Percentiles rank a stretch among this genome's conserved stretches.
Evolutionary conservation across 495 filamentous ascomycete genomes (phyloP).

Genomic region (Hypoxylon fuscum): DNA sequence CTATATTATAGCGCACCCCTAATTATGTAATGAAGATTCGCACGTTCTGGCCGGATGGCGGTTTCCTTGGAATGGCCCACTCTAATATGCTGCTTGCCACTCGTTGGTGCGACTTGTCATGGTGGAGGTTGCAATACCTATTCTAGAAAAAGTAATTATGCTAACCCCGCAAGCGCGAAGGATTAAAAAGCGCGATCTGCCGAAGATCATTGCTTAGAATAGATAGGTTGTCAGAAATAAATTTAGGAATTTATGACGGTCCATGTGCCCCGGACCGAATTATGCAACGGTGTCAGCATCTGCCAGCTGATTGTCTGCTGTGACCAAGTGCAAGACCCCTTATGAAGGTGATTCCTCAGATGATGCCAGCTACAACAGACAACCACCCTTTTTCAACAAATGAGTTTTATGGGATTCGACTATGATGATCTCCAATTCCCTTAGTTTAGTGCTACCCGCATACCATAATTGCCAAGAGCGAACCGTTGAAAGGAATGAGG

Average conservation of each 20-base stretch:
- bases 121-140: constrained; percentile 1
- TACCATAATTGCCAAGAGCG: not conserved
- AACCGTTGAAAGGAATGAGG: not conserved
- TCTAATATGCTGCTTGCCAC: too few relatives aligned
- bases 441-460: not conserved
- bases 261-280: constrained; percentile 18
- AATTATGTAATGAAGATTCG: too few relatives aligned
- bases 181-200: constrained; percentile 32
- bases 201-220: constrained; percentile 25
- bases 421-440: not conserved
- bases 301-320: constrained; percentile 11
- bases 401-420: not conserved
- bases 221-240: constrained; percentile 12
- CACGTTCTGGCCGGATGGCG: too few relatives aligned
- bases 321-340: not conserved
- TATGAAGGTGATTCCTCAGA: not conserved
- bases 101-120: constrained; percentile 2
- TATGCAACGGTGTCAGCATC: constrained; percentile 20
- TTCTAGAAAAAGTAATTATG: constrained; percentile 11
- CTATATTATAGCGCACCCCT: too few relatives aligned
- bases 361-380: not conserved
- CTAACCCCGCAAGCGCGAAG: constrained; percentile 34
- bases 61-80: too few relatives aligned
- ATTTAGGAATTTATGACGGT: constrained; percentile 28
- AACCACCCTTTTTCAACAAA: not conserved